Evolutionary conservation across 139 green algal species (phyloP), one percentile per base, ranked within the genome.

Genomic region (Astrephomene gubernaculifera): DNA sequence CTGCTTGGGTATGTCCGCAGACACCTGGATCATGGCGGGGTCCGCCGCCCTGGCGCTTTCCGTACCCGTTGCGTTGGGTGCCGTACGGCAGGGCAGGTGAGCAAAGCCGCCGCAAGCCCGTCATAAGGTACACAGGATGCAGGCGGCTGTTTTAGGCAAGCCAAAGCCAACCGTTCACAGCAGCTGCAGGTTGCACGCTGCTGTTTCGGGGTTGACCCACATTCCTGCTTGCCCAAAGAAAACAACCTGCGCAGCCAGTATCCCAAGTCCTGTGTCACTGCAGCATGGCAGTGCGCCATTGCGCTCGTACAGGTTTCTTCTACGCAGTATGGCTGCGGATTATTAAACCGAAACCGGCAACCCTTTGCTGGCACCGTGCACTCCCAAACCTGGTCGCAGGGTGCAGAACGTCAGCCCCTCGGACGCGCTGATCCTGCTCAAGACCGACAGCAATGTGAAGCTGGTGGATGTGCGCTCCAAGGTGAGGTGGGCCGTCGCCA

Each of bases 1-100:
- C 14, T 57, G 49, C 12, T 25, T 17, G 14, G 14, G 19, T 31
- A 67, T 67, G 9, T 31, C 45, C n/a, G 35, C 65, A 86, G 79
- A 86, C 3, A 74, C 64, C 10, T 86, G 79, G 79, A 69, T 86
- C 35, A 43, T 86, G 64, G 79, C 79, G 27, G 79, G 79, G 25
- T 61, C 35, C 12, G 79, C 79, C 0, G 79, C 79, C 4, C 49
- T 86, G 1, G 79, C 79, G 8, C 35, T 86, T 24, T 78, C 79
- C 0, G 49, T 86, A 8, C 79, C 79, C 2, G 79, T 86, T 0
- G 79, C 79, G 0, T 44, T 86, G 10, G 45, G 49, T 17, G 39
- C 65, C 2, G 39, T 86, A 3, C 44, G 45, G 5, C 29, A 36
- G 21, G 78, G 78, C 44, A 74, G 63, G 78, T 84, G 31, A 3